Conservation (phyloP, 2,329 filamentous ascomycete genomes). For the Ceratocystis ficicola region DNA sequence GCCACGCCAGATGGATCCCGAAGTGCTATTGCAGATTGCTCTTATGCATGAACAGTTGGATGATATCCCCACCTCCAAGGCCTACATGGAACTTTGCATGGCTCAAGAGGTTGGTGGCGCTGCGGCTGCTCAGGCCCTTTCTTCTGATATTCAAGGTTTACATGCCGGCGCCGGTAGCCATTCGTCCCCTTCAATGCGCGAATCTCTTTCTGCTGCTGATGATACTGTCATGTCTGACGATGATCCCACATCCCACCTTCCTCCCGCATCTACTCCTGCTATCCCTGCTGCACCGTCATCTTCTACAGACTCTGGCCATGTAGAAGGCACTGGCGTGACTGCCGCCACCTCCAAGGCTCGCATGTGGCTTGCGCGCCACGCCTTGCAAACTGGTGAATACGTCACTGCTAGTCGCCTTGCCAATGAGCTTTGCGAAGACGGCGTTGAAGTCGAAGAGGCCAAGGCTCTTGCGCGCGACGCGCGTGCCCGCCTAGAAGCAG, state of each 20-base stretch:
- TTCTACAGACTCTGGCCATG: slow-evolving; percentile 26
- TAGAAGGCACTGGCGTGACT: slow-evolving; percentile 68
- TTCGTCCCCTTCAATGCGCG: not conserved
- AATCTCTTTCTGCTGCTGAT: slow-evolving; percentile 8
- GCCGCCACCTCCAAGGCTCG: slow-evolving; percentile 82
- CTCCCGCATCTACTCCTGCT: not conserved
- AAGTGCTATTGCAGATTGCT: slow-evolving; percentile 82
- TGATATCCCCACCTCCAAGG: slow-evolving; percentile 66
- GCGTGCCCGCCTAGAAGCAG: slow-evolving; percentile 54
- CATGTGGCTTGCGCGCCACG: slow-evolving; percentile 81
- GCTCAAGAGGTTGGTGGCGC: slow-evolving; percentile 73
- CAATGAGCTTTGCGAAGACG: slow-evolving; percentile 87
- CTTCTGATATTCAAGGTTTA: slow-evolving; percentile 42
- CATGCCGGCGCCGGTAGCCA: slow-evolving; percentile 24
- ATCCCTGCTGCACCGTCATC: not conserved
- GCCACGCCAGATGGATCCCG: slow-evolving; percentile 63
- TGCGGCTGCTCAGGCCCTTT: slow-evolving; percentile 31
- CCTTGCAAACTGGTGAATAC: slow-evolving; percentile 65
- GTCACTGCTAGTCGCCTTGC: slow-evolving; percentile 66
- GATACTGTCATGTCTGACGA: slow-evolving; percentile 27
- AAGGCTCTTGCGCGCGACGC: slow-evolving; percentile 86
- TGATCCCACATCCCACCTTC: slow-evolving; percentile 5
- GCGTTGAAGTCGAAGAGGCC: slow-evolving; percentile 90
- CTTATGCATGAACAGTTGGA: slow-evolving; percentile 72
- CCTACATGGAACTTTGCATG: slow-evolving; percentile 92